These are phyloP conservation scores for Collariella sp. DNA, from an alignment of 495 filamentous ascomycete species.

Conservation along the genomic window DNA sequence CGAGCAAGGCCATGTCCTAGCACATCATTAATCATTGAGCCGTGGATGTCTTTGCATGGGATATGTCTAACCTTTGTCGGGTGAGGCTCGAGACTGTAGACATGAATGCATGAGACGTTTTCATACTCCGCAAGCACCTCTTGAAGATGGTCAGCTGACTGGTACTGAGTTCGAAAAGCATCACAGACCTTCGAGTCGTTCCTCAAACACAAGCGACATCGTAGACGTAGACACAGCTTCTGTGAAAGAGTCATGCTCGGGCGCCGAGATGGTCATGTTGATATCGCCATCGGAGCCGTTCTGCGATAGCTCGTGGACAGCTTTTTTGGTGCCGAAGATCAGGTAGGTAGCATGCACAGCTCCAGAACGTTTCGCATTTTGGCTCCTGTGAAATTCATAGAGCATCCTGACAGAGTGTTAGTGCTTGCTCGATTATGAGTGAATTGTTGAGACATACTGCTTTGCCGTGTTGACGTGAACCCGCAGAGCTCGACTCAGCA, in stretches of 20 bases:
- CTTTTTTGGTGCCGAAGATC: constrained; percentile 53
- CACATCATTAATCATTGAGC: not conserved
- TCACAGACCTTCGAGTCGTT: constrained; percentile 59
- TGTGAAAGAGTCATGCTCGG: constrained; percentile 41
- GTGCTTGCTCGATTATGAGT: not conserved
- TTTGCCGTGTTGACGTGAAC: constrained; percentile 61
- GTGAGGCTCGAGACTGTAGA: constrained; percentile 76
- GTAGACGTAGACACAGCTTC: constrained; percentile 43
- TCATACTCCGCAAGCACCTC: constrained; percentile 61
- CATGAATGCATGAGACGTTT: constrained; percentile 63
- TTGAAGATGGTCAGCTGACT: constrained; percentile 27
- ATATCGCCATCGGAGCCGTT: constrained; percentile 55
- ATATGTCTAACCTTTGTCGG: constrained; percentile 47
- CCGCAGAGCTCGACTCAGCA: constrained; percentile 67
- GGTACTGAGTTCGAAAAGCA: not conserved
- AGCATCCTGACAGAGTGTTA: constrained; percentile 58
- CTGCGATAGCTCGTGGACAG: constrained; percentile 13
- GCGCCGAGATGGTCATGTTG: constrained; percentile 63
- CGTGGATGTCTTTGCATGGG: not conserved
- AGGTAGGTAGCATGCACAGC: constrained; percentile 83
- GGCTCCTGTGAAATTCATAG: constrained; percentile 72
- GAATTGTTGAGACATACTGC: constrained; percentile 16
- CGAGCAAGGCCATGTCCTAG: constrained; percentile 63
- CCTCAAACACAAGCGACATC: constrained; percentile 69
- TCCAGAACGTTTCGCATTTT: constrained; percentile 68